Percentiles rank a stretch among this genome's conserved stretches.
Evolutionary conservation across 345 rosid species (phyloP).

Genomic region (Microcos paniculata): DNA sequence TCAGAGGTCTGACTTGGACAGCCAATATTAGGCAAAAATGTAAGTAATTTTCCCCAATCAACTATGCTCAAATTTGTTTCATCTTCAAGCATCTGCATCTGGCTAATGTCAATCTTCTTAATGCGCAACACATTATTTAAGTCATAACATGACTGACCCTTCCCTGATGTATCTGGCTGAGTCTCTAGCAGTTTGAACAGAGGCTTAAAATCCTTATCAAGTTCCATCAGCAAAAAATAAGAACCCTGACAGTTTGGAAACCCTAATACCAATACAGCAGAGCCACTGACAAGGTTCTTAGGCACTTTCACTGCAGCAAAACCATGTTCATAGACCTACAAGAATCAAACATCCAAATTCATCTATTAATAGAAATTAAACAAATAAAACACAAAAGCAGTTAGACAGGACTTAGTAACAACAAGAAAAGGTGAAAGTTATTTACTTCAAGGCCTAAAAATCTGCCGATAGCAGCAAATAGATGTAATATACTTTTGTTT

Average conservation of each 20-base stretch:
- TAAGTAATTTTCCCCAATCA: slow-evolving; percentile 50
- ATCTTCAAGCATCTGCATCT: slow-evolving; percentile 87
- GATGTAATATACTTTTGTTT: slow-evolving; percentile 83
- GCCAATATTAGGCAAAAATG: slow-evolving; percentile 47
- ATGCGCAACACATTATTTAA: slow-evolving; percentile 54
- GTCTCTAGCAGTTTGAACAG: slow-evolving; percentile 75
- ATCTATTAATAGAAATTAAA: slow-evolving; percentile 7
- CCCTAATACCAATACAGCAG: slow-evolving; percentile 72
- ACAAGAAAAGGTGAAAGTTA: not conserved
- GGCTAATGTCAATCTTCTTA: slow-evolving; percentile 72
- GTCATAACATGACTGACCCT: slow-evolving; percentile 52
- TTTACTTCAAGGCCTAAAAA: slow-evolving; percentile 95
- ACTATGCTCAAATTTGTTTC: slow-evolving; percentile 67
- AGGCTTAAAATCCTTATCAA: slow-evolving; percentile 91
- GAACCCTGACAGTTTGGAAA: slow-evolving; percentile 88
- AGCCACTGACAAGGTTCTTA: slow-evolving; percentile 56
- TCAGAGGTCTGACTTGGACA: slow-evolving; percentile 50
- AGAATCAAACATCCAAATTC: slow-evolving; percentile 21
- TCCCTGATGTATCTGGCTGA: slow-evolving; percentile 52
- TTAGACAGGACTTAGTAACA: not conserved
- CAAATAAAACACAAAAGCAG: slow-evolving; percentile 2
- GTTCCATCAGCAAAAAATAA: slow-evolving; percentile 82
- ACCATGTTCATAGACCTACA: slow-evolving; percentile 86
- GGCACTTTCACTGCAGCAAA: slow-evolving; percentile 70
- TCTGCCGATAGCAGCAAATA: slow-evolving; percentile 84